Base-by-base conservation (phyloP, 371 early-diverging fungal genomes). In the Conidiobolus coronatus region DNA sequence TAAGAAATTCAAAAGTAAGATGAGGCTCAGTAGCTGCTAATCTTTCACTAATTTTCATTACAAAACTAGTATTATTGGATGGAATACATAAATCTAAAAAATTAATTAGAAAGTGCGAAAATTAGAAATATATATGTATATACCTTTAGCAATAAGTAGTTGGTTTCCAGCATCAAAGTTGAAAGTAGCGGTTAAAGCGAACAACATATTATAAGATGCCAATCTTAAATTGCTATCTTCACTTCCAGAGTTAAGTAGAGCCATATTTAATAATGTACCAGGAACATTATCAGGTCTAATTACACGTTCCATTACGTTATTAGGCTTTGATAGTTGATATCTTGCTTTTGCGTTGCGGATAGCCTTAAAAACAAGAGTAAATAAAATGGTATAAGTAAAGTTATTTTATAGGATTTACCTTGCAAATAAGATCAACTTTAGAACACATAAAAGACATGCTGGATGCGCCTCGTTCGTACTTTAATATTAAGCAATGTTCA, bases 201-300 rank as follows among this genome's bases (percentile, higher is more conserved):
- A 79, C 20, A 91, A 63, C 54, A 93, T 61, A 54, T 88, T 84
- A 58, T 91, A 93, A 0, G 86, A 79, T 29, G 89, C 78, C 35
- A 81, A 59, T 14, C 92, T 64, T 23, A 93, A 59, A 35, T 67
- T 71, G 3, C 85, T 70, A 52, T 88, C 86, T 14, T 75, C 76
- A 39, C 82, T 80, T 0, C 84, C 86, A 35, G 86, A 66, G 53
- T 88, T 89, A 24, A 86, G 61, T 48, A 93, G 55, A 9, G 90
- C 86, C 74, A 91, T 87, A 51, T 88, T 90, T 18, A 93, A 67
- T 35, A 93, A 53, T 33, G 85, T 79, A 13, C 90, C 94, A 0
- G 91, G 86, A 1, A 89, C 87, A 65, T 90, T 90, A n/a, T 73
- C 70, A 2, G 91, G 89, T 29, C 81, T 68, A 48, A 92, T 77